These are phyloP conservation scores for Coemansia sp. DNA, from an alignment of 192 early-diverging fungal genomes.

Conservation along the genomic window DNA sequence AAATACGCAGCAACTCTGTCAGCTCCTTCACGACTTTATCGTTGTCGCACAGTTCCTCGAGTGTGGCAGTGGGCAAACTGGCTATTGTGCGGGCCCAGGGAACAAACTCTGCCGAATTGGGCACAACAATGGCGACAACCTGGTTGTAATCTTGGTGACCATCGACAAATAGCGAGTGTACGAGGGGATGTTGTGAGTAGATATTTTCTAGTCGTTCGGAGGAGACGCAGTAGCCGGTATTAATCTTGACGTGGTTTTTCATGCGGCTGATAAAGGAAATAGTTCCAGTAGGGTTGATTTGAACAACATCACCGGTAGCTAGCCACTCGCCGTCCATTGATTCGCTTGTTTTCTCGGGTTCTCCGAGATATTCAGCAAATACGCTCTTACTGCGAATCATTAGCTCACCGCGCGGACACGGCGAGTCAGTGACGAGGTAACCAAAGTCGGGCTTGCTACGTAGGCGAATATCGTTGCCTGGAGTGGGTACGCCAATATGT, in stretches of 20 bases:
- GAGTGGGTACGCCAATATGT: slow-evolving; percentile 69
- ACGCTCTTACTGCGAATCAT: slow-evolving; percentile 74
- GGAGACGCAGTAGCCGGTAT: slow-evolving; percentile 83
- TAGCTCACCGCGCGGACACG: slow-evolving; percentile 81
- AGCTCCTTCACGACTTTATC: slow-evolving; percentile 59
- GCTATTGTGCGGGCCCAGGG: slow-evolving; percentile 61
- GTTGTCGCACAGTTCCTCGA: slow-evolving; percentile 57
- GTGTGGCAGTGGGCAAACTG: slow-evolving; percentile 31
- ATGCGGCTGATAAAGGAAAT: slow-evolving; percentile 75
- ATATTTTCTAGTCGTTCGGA: slow-evolving; percentile 83
- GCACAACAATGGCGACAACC: slow-evolving; percentile 82
- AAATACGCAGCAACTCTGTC: slow-evolving; percentile 58
- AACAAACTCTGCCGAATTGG: slow-evolving; percentile 63
- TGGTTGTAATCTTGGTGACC: slow-evolving; percentile 80
- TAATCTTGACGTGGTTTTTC: slow-evolving; percentile 77
- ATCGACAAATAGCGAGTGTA: slow-evolving; percentile 84
- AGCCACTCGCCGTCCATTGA: slow-evolving; percentile 77
- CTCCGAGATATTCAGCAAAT: slow-evolving; percentile 78
- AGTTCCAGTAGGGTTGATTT: slow-evolving; percentile 61
- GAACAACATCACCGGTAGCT: slow-evolving; percentile 79
- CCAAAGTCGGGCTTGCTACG: slow-evolving; percentile 81
- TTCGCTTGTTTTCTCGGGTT: slow-evolving; percentile 70
- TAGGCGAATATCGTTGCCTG: slow-evolving; percentile 75
- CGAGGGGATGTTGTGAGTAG: slow-evolving; percentile 66
- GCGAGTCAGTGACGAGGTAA: slow-evolving; percentile 73